A percentile compares a stretch with the other conserved stretches of the same genome.
These are phyloP conservation scores for Straminergon stramineum DNA, from an alignment of 225 moss, liverwort and hornwort genomes.

Conservation along the genomic window DNA sequence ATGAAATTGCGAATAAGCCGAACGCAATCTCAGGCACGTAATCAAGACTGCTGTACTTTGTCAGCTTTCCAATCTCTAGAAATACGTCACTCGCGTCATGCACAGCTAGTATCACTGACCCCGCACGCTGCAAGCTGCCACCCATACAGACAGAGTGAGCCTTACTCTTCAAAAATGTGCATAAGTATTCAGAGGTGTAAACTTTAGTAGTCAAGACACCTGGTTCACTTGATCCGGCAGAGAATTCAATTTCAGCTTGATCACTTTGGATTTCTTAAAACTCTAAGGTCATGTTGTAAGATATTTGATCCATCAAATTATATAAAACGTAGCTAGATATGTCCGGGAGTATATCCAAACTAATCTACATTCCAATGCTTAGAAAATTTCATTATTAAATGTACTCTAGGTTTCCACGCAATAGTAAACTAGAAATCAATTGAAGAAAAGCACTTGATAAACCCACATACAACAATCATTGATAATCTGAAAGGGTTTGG, in stretches of 20 bases:
- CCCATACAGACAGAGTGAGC: background rate
- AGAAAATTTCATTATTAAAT: background rate
- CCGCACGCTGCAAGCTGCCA: slow-evolving; percentile 70
- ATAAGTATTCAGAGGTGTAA: background rate
- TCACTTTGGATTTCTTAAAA: background rate
- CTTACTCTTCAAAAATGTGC: background rate
- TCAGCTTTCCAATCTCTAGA: slow-evolving; percentile 74
- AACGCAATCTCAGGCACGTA: slow-evolving; percentile 74
- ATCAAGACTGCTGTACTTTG: slow-evolving; percentile 68
- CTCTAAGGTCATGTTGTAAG: background rate
- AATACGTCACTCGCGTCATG: slow-evolving; percentile 86
- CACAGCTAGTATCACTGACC: slow-evolving; percentile 71
- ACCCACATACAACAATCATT: background rate
- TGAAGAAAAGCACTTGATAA: background rate
- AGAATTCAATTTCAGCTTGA: background rate
- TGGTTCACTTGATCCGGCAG: background rate
- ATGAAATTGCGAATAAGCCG: slow-evolving; percentile 67
- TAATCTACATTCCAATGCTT: background rate
- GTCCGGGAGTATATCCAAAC: background rate
- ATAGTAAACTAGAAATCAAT: background rate
- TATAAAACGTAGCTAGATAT: background rate
- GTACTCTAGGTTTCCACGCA: background rate
- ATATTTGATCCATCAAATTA: background rate
- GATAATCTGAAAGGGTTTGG: background rate
- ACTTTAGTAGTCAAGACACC: background rate